phyloP scores from a whole-genome alignment of 2,329 filamentous ascomycete genomes.

The Diaporthe ampelina region DNA sequence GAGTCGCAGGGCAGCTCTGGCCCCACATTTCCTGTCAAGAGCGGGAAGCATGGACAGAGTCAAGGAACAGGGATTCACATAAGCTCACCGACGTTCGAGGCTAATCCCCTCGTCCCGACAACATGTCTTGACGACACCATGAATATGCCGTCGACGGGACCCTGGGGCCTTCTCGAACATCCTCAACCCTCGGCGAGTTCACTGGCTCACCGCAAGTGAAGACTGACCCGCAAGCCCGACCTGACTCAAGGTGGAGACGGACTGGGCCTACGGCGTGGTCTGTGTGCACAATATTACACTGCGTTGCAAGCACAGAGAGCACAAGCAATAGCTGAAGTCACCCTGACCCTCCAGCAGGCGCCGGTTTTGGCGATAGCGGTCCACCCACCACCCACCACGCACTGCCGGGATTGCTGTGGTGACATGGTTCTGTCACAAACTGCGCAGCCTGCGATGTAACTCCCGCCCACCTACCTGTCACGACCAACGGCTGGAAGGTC shows the following conservation, averaged over 20 bases:
- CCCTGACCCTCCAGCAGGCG: slow-evolving; percentile 5
- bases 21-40: slow-evolving; percentile 43
- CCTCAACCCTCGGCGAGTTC: neutral
- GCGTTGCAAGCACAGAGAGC: slow-evolving; percentile 16
- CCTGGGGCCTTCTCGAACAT: neutral
- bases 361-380: slow-evolving; percentile 4
- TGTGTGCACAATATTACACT: slow-evolving; percentile 5
- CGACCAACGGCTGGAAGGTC: slow-evolving; percentile 7
- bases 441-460: slow-evolving; percentile 23
- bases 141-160: neutral
- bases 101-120: slow-evolving; percentile 14
- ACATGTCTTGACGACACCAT: slow-evolving; percentile 26
- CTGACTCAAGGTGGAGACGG: slow-evolving; percentile 11
- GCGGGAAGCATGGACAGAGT: slow-evolving; percentile 31
- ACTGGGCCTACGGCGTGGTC: neutral
- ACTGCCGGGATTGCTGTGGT: slow-evolving; percentile 28
- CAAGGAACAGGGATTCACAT: slow-evolving; percentile 35
- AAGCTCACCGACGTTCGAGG: slow-evolving; percentile 30
- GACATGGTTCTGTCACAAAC: slow-evolving; percentile 32
- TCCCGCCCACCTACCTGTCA: slow-evolving; percentile 16
- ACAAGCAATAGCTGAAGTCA: slow-evolving; percentile 13
- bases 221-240: neutral
- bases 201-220: neutral
- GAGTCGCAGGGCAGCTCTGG: slow-evolving; percentile 13
- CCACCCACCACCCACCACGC: slow-evolving; percentile 29